These are phyloP conservation scores for Cladosporium oxysporum DNA, from an alignment of 2,329 filamentous ascomycete genomes.

Conservation along the genomic window DNA sequence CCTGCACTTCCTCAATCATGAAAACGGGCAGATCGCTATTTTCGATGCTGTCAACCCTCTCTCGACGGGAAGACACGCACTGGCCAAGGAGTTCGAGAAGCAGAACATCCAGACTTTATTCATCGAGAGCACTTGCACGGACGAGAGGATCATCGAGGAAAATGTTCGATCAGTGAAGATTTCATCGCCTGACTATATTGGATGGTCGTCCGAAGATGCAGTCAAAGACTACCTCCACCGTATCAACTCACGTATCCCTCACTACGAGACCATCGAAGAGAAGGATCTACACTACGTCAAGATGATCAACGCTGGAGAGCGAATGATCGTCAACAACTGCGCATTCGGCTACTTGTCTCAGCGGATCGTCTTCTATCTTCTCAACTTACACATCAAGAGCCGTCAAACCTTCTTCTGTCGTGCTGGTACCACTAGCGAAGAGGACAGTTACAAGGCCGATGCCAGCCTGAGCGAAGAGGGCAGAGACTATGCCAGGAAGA, in stretches of 20 bases:
- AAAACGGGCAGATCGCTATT: constrained; percentile 97
- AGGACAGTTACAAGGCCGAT: constrained; percentile 90
- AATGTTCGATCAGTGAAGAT: constrained; percentile 98
- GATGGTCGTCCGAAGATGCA: constrained; percentile 89
- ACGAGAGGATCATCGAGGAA: constrained; percentile 90
- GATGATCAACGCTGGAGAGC: constrained; percentile 96
- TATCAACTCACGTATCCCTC: constrained; percentile 88
- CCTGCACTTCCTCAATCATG: constrained; percentile 91
- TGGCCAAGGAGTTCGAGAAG: constrained; percentile 97
- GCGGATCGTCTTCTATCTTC: constrained; percentile 95
- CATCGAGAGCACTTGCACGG: constrained; percentile 92
- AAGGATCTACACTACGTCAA: constrained; percentile 95
- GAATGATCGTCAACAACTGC: constrained; percentile 94
- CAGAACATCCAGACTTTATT: constrained; percentile 95
- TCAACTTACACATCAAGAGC: constrained; percentile 95
- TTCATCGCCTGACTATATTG: constrained; percentile 92
- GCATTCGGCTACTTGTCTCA: constrained; percentile 96
- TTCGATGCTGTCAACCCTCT: constrained; percentile 98
- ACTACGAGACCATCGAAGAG: constrained; percentile 96
- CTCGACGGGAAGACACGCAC: constrained; percentile 73
- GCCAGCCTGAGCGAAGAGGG: constrained; percentile 80
- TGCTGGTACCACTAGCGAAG: constrained; percentile 80
- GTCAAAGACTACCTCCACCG: constrained; percentile 87
- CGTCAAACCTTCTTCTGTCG: constrained; percentile 91
- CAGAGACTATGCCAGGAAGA: constrained; percentile 75